Evolutionary conservation across 169 alveolate genomes (phyloP).

Genomic region (Plasmodium yoelii): DNA sequence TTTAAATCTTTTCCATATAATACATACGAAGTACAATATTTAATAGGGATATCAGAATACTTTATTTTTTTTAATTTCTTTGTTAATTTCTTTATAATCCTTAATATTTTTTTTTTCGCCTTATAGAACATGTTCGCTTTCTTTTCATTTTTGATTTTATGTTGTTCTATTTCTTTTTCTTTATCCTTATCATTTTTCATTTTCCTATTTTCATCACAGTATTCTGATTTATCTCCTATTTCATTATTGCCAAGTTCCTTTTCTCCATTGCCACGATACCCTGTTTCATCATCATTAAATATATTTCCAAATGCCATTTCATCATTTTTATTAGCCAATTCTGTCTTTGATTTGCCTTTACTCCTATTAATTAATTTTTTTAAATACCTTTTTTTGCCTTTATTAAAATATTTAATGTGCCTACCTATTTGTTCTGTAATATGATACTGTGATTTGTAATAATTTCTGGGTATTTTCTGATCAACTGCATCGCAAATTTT

Average conservation of each 20-base stretch:
- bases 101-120: conserved; percentile 15
- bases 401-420: conserved; percentile 20
- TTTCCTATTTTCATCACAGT: background rate
- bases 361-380: background rate
- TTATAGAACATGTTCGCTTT: conserved; percentile 12
- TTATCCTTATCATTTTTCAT: background rate
- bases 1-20: conserved; percentile 54
- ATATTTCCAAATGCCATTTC: too few relatives aligned
- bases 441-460: conserved; percentile 36
- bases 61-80: conserved; percentile 7
- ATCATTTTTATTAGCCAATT: too few relatives aligned
- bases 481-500: conserved; percentile 15
- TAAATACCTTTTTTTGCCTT: conserved; percentile 26
- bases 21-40: conserved; percentile 45
- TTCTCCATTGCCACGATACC: too few relatives aligned
- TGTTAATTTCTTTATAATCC: conserved; percentile 19
- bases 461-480: conserved; percentile 41
- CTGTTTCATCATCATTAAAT: too few relatives aligned
- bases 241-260: background rate
- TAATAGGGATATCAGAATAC: conserved; percentile 50
- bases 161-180: background rate
- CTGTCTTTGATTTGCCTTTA: too few relatives aligned
- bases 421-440: conserved; percentile 7
- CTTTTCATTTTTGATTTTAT: background rate
- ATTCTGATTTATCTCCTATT: background rate